Conservation (phyloP, 805 yeast genomes). For the Metschnikowia gelsemii region DNA sequence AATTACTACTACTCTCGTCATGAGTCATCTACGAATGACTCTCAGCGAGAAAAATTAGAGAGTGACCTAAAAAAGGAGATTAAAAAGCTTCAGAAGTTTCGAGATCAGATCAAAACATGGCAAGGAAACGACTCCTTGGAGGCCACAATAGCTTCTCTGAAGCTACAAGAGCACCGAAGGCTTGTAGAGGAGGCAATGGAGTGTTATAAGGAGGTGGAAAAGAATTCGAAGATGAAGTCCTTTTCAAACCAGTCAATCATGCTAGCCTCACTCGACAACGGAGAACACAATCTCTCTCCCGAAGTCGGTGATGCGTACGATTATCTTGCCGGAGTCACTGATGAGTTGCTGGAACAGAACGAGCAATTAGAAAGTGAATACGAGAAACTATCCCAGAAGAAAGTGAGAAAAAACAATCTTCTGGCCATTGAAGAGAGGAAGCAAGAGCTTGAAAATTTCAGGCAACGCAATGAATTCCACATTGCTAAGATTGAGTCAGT, state of each 20-base stretch:
- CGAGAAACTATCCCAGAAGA: slow-evolving; percentile 40
- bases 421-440: slow-evolving; percentile 40
- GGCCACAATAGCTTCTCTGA: slow-evolving; percentile 23
- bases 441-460: slow-evolving; percentile 37
- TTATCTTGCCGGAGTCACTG: slow-evolving; percentile 31
- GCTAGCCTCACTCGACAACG: slow-evolving; percentile 35
- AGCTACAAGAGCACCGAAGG: slow-evolving; percentile 36
- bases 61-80: slow-evolving; percentile 46
- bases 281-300: slow-evolving; percentile 27
- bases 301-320: slow-evolving; percentile 36
- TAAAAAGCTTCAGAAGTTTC: slow-evolving; percentile 44
- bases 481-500: slow-evolving; percentile 35
- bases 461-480: slow-evolving; percentile 37
- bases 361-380: slow-evolving; percentile 40
- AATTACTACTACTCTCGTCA: slow-evolving; percentile 46
- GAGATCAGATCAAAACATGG: slow-evolving; percentile 48
- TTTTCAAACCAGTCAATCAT: slow-evolving; percentile 47
- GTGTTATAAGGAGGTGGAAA: slow-evolving; percentile 44
- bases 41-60: slow-evolving; percentile 44
- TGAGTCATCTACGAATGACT: slow-evolving; percentile 38
- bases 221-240: slow-evolving; percentile 43
- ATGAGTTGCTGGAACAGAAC: slow-evolving; percentile 35
- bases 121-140: slow-evolving; percentile 32
- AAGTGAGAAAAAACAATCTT: slow-evolving; percentile 38
- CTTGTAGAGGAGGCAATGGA: slow-evolving; percentile 48